These are phyloP conservation scores for Colletotrichum noveboracense DNA, from an alignment of 2,329 filamentous ascomycete species.

Conservation along the genomic window DNA sequence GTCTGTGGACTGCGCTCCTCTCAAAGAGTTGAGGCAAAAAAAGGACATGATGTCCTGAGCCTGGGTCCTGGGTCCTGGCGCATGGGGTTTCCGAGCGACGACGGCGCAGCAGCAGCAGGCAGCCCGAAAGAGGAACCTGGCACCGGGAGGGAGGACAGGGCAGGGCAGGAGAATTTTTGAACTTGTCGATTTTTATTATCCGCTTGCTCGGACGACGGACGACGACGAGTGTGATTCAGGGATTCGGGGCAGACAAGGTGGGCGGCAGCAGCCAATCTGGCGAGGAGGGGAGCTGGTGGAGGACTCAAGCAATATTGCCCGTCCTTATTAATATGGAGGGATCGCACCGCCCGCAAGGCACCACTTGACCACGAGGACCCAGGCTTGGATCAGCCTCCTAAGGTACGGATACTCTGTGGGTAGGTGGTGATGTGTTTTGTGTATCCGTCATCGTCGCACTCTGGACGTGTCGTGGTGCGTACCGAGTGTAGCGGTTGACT, in stretches of 20 bases:
- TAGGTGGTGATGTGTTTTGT: not conserved
- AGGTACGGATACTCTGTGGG: not conserved
- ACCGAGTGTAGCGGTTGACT: not conserved
- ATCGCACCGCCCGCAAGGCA: not conserved
- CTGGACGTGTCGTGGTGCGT: not conserved
- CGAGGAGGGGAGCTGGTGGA: not conserved
- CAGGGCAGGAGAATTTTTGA: not conserved
- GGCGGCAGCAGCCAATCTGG: not conserved
- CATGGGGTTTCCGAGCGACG: not conserved
- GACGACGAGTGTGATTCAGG: not conserved
- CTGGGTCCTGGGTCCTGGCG: not conserved
- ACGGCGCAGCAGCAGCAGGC: not conserved
- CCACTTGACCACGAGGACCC: not conserved
- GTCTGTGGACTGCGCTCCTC: not conserved
- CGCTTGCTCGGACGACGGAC: not conserved
- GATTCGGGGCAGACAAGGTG: not conserved
- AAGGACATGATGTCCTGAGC: not conserved
- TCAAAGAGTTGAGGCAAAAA: not conserved
- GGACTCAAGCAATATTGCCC: constrained; percentile 3
- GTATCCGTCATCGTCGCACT: not conserved
- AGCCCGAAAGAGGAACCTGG: not conserved
- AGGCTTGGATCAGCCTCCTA: not conserved
- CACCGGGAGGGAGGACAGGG: not conserved
- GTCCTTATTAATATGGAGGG: not conserved
- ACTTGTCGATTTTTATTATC: not conserved